Conservation (phyloP, 371 early-diverging fungal species). For the Lichtheimia hyalospora region DNA sequence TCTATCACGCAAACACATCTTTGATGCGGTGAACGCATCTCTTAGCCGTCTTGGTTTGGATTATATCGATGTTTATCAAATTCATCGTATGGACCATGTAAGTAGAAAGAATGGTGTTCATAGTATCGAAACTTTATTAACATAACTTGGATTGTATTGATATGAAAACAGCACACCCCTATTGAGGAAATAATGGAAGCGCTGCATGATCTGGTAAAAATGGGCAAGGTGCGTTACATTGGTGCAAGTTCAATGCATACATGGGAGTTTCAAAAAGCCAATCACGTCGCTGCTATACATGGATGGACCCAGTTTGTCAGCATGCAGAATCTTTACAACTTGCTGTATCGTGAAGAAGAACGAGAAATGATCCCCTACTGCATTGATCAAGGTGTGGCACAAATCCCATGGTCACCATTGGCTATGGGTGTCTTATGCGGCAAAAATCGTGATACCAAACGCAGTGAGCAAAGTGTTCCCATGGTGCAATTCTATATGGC, state of each 20-base stretch:
- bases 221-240: slow-evolving; percentile 51
- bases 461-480: slow-evolving; percentile 3
- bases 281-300: slow-evolving; percentile 36
- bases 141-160: no score
- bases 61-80: slow-evolving; percentile 67
- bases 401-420: slow-evolving; percentile 24
- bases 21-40: slow-evolving; percentile 53
- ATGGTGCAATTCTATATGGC: slow-evolving; percentile 2
- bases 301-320: slow-evolving; percentile 56
- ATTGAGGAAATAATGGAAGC: slow-evolving; percentile 60
- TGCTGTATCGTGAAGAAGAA: slow-evolving; percentile 63
- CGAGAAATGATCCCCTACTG: slow-evolving; percentile 59
- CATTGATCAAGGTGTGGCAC: slow-evolving; percentile 36
- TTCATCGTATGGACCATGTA: slow-evolving; percentile 46
- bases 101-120: background rate
- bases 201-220: slow-evolving; percentile 48
- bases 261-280: slow-evolving; percentile 44
- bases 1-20: slow-evolving; percentile 51
- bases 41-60: slow-evolving; percentile 49
- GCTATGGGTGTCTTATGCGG: slow-evolving; percentile 8
- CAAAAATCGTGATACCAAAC: slow-evolving; percentile 23
- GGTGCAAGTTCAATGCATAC: slow-evolving; percentile 31
- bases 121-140: no score
- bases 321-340: slow-evolving; percentile 55
- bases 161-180: slow-evolving; percentile 20